Evolutionary conservation across 1,139 yeast species (phyloP), one percentile per base, ranked within the genome.

Genomic region (Geotrichum macrosporum): DNA sequence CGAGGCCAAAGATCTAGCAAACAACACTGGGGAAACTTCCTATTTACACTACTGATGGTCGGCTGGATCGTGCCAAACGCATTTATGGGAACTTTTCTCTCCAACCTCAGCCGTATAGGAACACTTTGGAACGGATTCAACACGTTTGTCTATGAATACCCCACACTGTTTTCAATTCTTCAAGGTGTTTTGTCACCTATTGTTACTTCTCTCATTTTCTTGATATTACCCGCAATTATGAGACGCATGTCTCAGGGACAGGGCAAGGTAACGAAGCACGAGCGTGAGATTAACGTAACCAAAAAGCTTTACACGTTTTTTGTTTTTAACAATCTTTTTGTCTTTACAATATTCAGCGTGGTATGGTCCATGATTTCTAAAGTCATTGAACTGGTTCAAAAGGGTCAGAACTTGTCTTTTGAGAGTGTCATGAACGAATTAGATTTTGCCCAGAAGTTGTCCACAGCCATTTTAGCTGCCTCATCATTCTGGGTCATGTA

Each of bases 401-500:
- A 53, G 12, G 53, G 55, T 15, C 47, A 57, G 37, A 38, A 54
- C 16, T 44, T 61, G 41, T 50, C 59, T 0, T 60, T 62, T 34
- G 16, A 31, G 2, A 53, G 56, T n/a, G 60, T 59, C 2, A 42
- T 58, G 35, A 47, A 53, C 24, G 48, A 57, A 20, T 56, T 67
- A 12, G 55, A 55, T 8, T 48, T 67, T n/a, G 64, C 64, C 2
- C 54, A 56, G 31, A 66, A 69, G 26, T 51, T 67, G 22, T 60
- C 70, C 2, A 61, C 61, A 4, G 67, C 73, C 3, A 60, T 69
- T 40, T 63, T 69, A 44, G 58, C 64, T 26, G 63, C 70, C 5
- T 67, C 73, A 2, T 64, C 71, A 1, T 69, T 69, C 55, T 69
- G 73, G 73, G 69, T 69, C 18, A 65, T 68, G 67, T 69, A 69